Conservation (phyloP, 495 filamentous ascomycete genomes). For the Pyrenopolyporus hunteri region DNA sequence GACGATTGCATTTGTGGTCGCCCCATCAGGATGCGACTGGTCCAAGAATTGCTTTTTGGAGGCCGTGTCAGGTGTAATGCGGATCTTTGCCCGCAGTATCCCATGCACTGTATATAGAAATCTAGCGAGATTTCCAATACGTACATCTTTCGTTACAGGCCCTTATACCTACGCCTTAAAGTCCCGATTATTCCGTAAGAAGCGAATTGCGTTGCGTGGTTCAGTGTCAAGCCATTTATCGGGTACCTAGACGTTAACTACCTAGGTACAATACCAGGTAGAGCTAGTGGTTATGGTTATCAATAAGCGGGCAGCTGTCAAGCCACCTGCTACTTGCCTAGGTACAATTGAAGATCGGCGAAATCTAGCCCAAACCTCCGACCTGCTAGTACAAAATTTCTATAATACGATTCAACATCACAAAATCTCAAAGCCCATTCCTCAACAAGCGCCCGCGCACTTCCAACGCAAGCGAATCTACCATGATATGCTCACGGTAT, state of each 20-base stretch:
- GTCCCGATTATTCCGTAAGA: no score
- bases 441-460: not conserved
- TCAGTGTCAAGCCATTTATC: no score
- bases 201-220: no score
- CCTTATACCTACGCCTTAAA: no score
- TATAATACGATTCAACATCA: conserved; percentile 38
- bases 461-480: not conserved
- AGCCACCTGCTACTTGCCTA: not conserved
- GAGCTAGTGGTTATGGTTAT: no score
- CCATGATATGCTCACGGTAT: conserved; percentile 57
- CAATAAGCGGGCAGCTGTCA: no score
- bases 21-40: not conserved
- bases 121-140: not conserved
- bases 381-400: conserved; percentile 54
- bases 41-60: conserved; percentile 8
- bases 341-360: conserved; percentile 24
- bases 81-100: not conserved
- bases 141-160: no score
- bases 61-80: not conserved
- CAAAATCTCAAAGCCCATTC: not conserved
- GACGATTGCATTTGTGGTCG: conserved; percentile 7
- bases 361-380: conserved; percentile 38
- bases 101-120: conserved; percentile 1
- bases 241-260: no score
- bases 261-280: no score